Evolutionary conservation across 352 stramenopile species (phyloP).

Genomic region (Phytophthora agathidicida): DNA sequence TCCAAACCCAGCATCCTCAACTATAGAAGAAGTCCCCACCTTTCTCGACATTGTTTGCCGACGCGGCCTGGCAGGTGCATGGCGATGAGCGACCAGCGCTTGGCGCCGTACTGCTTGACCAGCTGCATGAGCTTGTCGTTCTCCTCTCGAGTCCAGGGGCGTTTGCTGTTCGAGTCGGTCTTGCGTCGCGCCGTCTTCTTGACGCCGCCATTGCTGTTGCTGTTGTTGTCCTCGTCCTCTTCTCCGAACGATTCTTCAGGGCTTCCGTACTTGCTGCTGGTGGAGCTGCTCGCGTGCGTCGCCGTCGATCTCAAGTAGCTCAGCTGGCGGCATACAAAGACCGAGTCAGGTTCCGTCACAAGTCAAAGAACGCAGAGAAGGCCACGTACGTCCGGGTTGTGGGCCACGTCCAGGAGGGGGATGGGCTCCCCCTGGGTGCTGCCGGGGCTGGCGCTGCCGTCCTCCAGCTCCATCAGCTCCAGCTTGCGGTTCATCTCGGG

Average conservation of each 20-base stretch:
- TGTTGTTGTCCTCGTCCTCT: slow-evolving; percentile 69
- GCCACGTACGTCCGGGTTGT: slow-evolving; percentile 38
- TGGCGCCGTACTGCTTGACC: slow-evolving; percentile 90
- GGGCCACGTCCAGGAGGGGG: slow-evolving; percentile 32
- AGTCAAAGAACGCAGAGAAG: not conserved
- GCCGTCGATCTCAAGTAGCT: slow-evolving; percentile 38
- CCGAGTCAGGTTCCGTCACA: not conserved
- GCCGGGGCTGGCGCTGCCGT: slow-evolving; percentile 2
- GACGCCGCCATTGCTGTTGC: slow-evolving; percentile 2
- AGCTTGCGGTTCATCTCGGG: slow-evolving; percentile 72
- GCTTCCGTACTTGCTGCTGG: slow-evolving; percentile 44
- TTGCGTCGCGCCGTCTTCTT: slow-evolving; percentile 46
- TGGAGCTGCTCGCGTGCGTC: slow-evolving; percentile 31
- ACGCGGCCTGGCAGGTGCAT: slow-evolving; percentile 88
- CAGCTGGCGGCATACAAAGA: slow-evolving; percentile 20
- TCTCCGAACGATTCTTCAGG: slow-evolving; percentile 70
- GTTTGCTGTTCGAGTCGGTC: slow-evolving; percentile 86
- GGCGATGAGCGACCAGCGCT: slow-evolving; percentile 90
- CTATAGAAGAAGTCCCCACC: slow-evolving; percentile 37
- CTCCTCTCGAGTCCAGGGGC: slow-evolving; percentile 87
- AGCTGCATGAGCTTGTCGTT: slow-evolving; percentile 90
- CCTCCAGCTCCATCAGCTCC: slow-evolving; percentile 67
- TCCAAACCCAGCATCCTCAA: not conserved
- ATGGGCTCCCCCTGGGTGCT: slow-evolving; percentile 56
- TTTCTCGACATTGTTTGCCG: slow-evolving; percentile 90